A percentile compares a stretch with the other conserved stretches of the same genome.
These are phyloP conservation scores for Lachancea mirantina DNA, from an alignment of 805 yeast species.

Conservation along the genomic window DNA sequence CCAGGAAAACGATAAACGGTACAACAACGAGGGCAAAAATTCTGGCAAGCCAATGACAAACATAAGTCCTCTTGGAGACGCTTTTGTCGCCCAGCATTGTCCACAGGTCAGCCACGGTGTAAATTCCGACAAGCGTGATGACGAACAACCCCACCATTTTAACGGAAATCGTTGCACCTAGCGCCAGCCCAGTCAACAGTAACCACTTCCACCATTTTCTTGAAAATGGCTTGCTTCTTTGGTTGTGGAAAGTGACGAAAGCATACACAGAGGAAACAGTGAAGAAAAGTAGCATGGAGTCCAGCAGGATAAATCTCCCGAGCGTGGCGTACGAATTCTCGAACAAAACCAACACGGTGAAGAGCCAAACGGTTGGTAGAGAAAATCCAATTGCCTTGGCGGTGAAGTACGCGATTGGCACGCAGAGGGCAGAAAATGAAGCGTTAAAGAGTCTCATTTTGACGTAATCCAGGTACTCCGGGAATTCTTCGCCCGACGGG, in stretches of 20 bases:
- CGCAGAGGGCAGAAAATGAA: constrained; percentile 55
- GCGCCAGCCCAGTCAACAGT: constrained; percentile 68
- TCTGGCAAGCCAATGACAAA: constrained; percentile 62
- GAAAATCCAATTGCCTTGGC: constrained; percentile 51
- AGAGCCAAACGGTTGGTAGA: constrained; percentile 48
- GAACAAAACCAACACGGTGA: constrained; percentile 54
- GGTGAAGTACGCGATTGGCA: constrained; percentile 66
- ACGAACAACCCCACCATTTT: constrained; percentile 96
- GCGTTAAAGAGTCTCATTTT: constrained; percentile 71
- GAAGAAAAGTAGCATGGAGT: constrained; percentile 69
- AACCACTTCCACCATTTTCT: constrained; percentile 95
- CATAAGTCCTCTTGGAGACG: constrained; percentile 43
- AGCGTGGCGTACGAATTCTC: constrained; percentile 65
- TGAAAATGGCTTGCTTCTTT: constrained; percentile 46
- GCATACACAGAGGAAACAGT: constrained; percentile 63
- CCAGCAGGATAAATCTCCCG: constrained; percentile 68
- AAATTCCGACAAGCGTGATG: constrained; percentile 80
- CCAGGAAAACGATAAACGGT: constrained; percentile 56
- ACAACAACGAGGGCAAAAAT: constrained; percentile 53
- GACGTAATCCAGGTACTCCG: constrained; percentile 52
- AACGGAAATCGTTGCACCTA: constrained; percentile 88
- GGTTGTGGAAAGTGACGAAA: constrained; percentile 46
- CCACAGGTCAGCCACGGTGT: constrained; percentile 87
- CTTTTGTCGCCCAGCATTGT: constrained; percentile 63
- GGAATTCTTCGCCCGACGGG: constrained; percentile 57